Base-by-base conservation (phyloP, 495 filamentous ascomycete genomes). In the Daldinia caldariorum region DNA sequence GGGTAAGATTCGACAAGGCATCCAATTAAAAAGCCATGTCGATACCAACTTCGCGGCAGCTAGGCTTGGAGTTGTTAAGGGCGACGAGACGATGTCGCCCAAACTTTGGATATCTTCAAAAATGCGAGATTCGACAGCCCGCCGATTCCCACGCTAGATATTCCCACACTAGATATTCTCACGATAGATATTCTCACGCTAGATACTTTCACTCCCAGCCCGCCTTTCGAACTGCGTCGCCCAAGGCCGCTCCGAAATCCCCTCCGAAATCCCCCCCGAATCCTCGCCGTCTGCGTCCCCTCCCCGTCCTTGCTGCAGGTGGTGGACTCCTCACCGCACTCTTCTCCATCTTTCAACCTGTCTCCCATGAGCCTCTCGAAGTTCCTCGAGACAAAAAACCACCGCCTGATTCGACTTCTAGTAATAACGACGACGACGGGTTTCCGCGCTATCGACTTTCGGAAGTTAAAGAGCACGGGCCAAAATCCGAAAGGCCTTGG, bases 381-480 rank as follows among this genome's bases (percentile, higher is more conserved):
- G 13, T 51, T 8, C 45, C 69, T 26, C 41, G 26, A 63, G 49
- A 65, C 34, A 14, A 37, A 26, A 32, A 54, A 4, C 35, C 61
- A 2, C 60, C 61, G 13, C 56, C 65, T 16, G 18, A 31, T 14
- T n/a, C 67, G 26, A 50, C 70, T 3, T 38, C 77, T 41, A 58
- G 63, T 37, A 75, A 39, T 37, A 75, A 39, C 37, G 56, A 66
- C 34, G 77, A 78, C 56, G 78, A 81, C 50, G 75, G 77, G 10
- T 70, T 83, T 14, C 82, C 82, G 0, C 79, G 78, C 6, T 85
- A 80, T 73, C 79, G 81, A 4, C 78, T 88, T 32, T 60, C 76
- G 56, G 83, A 87, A 38, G 69, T 89, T 22, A 71, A 76, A 18
- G 67, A 83, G 26, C 86, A 89, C 68, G 82, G 79, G 12, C 73